Percentiles rank a stretch among this genome's conserved stretches.
These are phyloP conservation scores for Rosa lucieae DNA, from an alignment of 306 rosid genomes.

Conservation along the genomic window DNA sequence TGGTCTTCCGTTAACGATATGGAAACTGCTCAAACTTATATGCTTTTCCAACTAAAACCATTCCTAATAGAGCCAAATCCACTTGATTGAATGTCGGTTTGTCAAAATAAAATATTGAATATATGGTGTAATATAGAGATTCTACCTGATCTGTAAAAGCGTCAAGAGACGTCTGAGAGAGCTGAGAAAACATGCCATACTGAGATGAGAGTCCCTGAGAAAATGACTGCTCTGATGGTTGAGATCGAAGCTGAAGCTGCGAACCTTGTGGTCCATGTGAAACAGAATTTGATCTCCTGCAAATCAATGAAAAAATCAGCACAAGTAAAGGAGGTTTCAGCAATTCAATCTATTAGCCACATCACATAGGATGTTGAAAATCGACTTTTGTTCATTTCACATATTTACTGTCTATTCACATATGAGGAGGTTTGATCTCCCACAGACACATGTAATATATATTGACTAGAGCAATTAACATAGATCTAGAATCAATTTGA, in stretches of 20 bases:
- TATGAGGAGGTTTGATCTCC: background rate
- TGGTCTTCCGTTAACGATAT: background rate
- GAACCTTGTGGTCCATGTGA: conserved; percentile 67
- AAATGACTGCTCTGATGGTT: conserved; percentile 80
- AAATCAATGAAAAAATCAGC: conserved; percentile 18
- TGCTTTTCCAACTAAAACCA: background rate
- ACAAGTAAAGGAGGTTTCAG: background rate
- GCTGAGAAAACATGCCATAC: conserved; percentile 71
- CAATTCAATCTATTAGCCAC: background rate
- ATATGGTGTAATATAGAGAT: conserved; percentile 11
- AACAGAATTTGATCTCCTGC: conserved; percentile 51
- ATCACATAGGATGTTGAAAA: background rate
- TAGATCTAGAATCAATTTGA: background rate
- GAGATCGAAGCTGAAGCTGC: conserved; percentile 83
- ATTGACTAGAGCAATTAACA: background rate
- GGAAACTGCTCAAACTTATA: background rate
- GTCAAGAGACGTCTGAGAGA: conserved; percentile 83
- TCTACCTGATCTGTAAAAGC: conserved; percentile 66
- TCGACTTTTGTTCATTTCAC: background rate
- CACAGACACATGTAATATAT: background rate
- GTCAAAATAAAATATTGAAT: background rate
- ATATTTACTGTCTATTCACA: background rate
- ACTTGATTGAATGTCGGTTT: background rate
- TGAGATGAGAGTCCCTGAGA: conserved; percentile 89
- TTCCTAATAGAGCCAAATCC: background rate